Evolutionary conservation across 169 alveolate genomes (phyloP).

Genomic region (Plasmodium sp.): DNA sequence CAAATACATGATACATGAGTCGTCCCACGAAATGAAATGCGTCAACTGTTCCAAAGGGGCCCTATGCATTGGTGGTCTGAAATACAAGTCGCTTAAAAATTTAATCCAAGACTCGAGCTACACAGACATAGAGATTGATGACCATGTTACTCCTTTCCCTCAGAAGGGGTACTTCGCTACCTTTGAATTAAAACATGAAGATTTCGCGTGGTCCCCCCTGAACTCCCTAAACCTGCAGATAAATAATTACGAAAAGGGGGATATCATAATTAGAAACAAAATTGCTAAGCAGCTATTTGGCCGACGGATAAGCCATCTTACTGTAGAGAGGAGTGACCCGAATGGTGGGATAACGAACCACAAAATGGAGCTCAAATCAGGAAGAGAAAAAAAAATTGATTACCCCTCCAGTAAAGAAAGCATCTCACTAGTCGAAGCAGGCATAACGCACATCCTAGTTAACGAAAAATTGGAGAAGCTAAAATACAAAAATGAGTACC

Average conservation of each 20-base stretch:
- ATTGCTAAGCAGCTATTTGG: not conserved
- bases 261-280: conserved; percentile 20
- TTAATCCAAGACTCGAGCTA: conserved; percentile 71
- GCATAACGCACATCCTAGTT: conserved; percentile 15
- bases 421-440: not conserved
- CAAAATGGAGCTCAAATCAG: not conserved
- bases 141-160: conserved; percentile 71
- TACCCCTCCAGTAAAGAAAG: not conserved
- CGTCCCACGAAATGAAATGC: conserved; percentile 69
- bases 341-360: not conserved
- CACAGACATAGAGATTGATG: conserved; percentile 55
- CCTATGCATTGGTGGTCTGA: conserved; percentile 83
- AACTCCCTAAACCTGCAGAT: conserved; percentile 34
- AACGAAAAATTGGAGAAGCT: conserved; percentile 40
- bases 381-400: not conserved
- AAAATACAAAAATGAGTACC: conserved; percentile 35
- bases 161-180: conserved; percentile 71
- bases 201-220: conserved; percentile 55
- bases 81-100: conserved; percentile 62
- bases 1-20: conserved; percentile 78
- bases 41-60: conserved; percentile 83
- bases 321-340: not conserved
- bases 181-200: conserved; percentile 45
- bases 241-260: conserved; percentile 38
- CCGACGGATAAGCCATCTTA: not conserved